Evolutionary conservation across 2,329 filamentous ascomycete species (phyloP).

Genomic region (Exophiala alcalophila): DNA sequence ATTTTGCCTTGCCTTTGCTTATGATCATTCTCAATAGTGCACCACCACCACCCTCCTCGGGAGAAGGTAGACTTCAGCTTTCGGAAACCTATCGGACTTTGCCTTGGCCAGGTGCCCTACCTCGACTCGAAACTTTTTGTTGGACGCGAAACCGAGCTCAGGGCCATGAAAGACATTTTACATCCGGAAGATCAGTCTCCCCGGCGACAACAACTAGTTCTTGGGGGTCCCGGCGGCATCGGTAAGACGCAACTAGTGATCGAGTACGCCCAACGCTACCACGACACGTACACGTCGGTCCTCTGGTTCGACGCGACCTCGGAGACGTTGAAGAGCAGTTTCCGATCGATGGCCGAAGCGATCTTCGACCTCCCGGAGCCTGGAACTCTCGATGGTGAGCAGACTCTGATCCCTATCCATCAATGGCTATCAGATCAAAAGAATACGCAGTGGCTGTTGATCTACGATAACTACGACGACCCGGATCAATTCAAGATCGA

Average conservation of each 20-base stretch:
- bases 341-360: constrained; percentile 10
- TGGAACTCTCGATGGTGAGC: constrained; percentile 5
- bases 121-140: constrained; percentile 14
- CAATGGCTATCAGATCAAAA: constrained; percentile 23
- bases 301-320: constrained; percentile 47
- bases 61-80: no score
- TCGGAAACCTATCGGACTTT: no score
- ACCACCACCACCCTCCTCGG: no score
- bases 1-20: no score
- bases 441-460: constrained; percentile 30
- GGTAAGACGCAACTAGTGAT: constrained; percentile 48
- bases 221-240: constrained; percentile 46
- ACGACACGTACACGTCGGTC: constrained; percentile 38
- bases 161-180: constrained; percentile 20
- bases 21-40: no score
- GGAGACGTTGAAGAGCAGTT: constrained; percentile 39
- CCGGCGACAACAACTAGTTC: constrained; percentile 23
- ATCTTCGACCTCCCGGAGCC: constrained; percentile 1
- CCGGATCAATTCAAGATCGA: constrained; percentile 16
- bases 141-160: constrained; percentile 14
- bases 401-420: neutral
- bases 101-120: constrained; percentile 11
- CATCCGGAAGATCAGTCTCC: neutral
- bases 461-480: constrained; percentile 31
- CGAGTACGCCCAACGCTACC: constrained; percentile 38